phyloP scores from a whole-genome alignment of 2,329 filamentous ascomycete species.

The Claviceps spartinae region DNA sequence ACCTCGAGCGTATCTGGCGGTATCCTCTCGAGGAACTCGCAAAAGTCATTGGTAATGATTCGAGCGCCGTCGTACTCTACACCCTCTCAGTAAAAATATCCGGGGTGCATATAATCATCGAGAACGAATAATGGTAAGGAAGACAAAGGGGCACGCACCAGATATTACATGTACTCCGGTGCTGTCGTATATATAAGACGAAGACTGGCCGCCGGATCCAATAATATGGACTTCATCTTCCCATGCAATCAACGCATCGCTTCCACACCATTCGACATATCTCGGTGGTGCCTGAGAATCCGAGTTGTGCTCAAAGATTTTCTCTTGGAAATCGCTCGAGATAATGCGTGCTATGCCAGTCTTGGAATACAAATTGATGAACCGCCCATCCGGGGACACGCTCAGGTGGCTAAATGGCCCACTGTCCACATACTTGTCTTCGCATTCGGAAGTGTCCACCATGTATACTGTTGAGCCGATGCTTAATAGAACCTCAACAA shows the following conservation, averaged over 20 bases:
- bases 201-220: constrained; percentile 65
- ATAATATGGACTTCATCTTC: constrained; percentile 95
- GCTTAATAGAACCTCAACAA: constrained; percentile 82
- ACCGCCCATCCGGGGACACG: constrained; percentile 82
- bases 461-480: constrained; percentile 75
- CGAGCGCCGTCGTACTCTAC: constrained; percentile 70
- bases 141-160: constrained; percentile 35
- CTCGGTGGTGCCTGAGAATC: constrained; percentile 73
- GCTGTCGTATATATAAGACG: constrained; percentile 76
- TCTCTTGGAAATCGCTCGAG: constrained; percentile 86
- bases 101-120: not conserved
- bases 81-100: not conserved
- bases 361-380: constrained; percentile 73
- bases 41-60: constrained; percentile 83
- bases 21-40: constrained; percentile 93
- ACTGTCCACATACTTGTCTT: constrained; percentile 81
- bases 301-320: constrained; percentile 83
- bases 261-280: constrained; percentile 91
- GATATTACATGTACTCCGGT: constrained; percentile 79
- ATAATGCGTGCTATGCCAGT: constrained; percentile 85
- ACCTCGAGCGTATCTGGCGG: constrained; percentile 77
- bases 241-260: constrained; percentile 91
- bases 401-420: constrained; percentile 85
- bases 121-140: not conserved
- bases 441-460: constrained; percentile 76